phyloP scores from a whole-genome alignment of 768 basidiomycete species.

The Boletellus emodensis region DNA sequence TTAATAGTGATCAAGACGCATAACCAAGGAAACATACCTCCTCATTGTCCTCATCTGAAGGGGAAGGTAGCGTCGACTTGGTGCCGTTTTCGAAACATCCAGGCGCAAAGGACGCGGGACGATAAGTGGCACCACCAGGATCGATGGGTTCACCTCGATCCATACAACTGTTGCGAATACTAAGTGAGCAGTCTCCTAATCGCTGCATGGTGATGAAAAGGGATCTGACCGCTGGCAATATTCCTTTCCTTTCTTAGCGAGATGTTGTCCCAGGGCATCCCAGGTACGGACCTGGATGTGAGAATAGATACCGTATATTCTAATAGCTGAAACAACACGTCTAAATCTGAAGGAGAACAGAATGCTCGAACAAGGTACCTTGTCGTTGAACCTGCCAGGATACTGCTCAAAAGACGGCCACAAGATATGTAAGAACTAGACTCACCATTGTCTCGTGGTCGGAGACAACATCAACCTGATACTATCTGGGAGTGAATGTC shows the following conservation, averaged over 20 bases:
- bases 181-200: not conserved
- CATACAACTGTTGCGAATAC: conserved; percentile 37
- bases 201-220: not conserved
- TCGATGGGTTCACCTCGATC: conserved; percentile 36
- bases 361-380: conserved; percentile 23
- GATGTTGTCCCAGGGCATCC: conserved; percentile 42
- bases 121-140: conserved; percentile 40
- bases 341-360: not conserved
- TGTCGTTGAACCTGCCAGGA: conserved; percentile 36
- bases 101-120: conserved; percentile 51
- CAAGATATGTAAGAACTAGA: not conserved
- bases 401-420: not conserved
- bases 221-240: conserved; percentile 47
- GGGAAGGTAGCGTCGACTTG: conserved; percentile 23
- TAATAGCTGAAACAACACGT: conserved; percentile 35
- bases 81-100: conserved; percentile 23
- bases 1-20: not conserved
- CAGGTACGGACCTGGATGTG: conserved; percentile 48
- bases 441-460: conserved; percentile 34
- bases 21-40: conserved; percentile 35
- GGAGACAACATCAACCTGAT: conserved; percentile 46
- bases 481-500: conserved; percentile 28
- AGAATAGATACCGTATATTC: conserved; percentile 49
- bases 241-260: conserved; percentile 43
- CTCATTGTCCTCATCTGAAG: conserved; percentile 44